Conservation (phyloP, 1,139 yeast species). For the Diutina ranongensis region DNA sequence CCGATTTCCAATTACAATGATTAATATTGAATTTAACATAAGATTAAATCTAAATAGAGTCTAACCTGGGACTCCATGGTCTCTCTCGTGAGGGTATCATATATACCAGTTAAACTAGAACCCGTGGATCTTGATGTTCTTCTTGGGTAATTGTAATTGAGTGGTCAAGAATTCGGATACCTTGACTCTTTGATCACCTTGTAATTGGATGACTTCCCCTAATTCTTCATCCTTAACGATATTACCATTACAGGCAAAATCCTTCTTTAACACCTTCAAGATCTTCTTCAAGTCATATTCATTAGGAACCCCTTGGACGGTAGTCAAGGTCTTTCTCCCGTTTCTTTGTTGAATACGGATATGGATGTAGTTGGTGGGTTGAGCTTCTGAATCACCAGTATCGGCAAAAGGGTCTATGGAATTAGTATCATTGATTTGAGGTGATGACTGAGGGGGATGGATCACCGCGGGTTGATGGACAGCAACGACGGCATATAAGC, state of each 20-base stretch:
- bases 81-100: neutral
- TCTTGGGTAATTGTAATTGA: slow-evolving; percentile 84
- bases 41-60: neutral
- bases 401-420: slow-evolving; percentile 91
- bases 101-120: slow-evolving; percentile 34
- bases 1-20: neutral
- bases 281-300: slow-evolving; percentile 94
- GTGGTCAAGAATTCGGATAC: slow-evolving; percentile 87
- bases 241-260: slow-evolving; percentile 98
- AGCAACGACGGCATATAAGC: too few relatives aligned
- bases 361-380: slow-evolving; percentile 91
- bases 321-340: slow-evolving; percentile 97
- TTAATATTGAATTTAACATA: too few relatives aligned
- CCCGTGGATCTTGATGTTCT: slow-evolving; percentile 97
- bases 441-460: neutral
- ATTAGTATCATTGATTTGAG: slow-evolving; percentile 11
- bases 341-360: slow-evolving; percentile 99
- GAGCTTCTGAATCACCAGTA: slow-evolving; percentile 98
- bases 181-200: slow-evolving; percentile 97
- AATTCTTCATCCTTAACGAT: slow-evolving; percentile 92
- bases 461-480: too few relatives aligned
- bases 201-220: slow-evolving; percentile 96
- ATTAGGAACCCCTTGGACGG: slow-evolving; percentile 93
- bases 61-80: neutral
- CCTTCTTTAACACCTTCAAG: slow-evolving; percentile 89